A percentile compares a stretch with the other conserved stretches of the same genome.
These are phyloP conservation scores for Phanerochaete sordida DNA, from an alignment of 768 basidiomycete genomes.

Conservation along the genomic window DNA sequence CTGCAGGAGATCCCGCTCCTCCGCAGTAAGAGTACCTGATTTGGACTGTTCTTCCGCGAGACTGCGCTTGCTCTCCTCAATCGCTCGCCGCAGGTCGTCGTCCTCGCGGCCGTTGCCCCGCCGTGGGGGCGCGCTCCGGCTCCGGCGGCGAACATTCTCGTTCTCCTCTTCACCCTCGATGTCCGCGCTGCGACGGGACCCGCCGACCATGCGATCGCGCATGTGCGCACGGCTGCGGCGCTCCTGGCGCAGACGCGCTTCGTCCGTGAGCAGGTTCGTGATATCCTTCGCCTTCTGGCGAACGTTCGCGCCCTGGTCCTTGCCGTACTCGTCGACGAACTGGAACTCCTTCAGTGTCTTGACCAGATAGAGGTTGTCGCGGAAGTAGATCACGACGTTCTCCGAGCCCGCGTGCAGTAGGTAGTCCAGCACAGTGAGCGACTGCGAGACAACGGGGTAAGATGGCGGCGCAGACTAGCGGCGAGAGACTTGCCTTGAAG, in stretches of 20 bases:
- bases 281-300: conserved; percentile 98
- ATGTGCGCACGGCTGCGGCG: conserved; percentile 81
- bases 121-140: conserved; percentile 23
- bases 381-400: conserved; percentile 98
- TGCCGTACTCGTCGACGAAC: conserved; percentile 89
- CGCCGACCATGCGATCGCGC: conserved; percentile 89
- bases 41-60: conserved; percentile 65
- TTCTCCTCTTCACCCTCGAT: conserved; percentile 34
- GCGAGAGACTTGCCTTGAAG: conserved; percentile 40
- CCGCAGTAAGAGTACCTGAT: conserved; percentile 40
- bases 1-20: conserved; percentile 79
- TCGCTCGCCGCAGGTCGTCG: conserved; percentile 80
- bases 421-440: conserved; percentile 93
- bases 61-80: conserved; percentile 83
- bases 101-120: conserved; percentile 52
- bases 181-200: conserved; percentile 34
- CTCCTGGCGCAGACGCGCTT: conserved; percentile 80
- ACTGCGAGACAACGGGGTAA: conserved; percentile 36
- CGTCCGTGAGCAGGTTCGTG: conserved; percentile 87
- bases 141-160: conserved; percentile 42
- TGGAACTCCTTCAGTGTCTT: conserved; percentile 99
- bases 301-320: conserved; percentile 98
- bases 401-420: conserved; percentile 95
- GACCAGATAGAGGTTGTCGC: conserved; percentile 95
- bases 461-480: neutral